Base-by-base conservation (phyloP, 2,329 filamentous ascomycete genomes). In the Thielaviopsis cerberus region DNA sequence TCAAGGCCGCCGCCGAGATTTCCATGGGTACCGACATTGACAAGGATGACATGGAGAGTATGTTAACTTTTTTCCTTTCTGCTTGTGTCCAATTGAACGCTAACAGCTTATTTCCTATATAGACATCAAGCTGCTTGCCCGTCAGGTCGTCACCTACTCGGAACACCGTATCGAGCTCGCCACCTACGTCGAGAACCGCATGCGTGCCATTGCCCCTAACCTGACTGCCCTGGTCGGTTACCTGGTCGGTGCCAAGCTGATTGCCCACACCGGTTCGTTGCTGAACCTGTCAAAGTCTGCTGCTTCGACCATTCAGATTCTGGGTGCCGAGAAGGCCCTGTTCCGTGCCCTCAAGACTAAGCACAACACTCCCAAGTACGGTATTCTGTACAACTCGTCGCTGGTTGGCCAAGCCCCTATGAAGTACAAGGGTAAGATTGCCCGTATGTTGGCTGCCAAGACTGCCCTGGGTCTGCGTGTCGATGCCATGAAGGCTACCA, bases 391-490 rank as follows among this genome's bases (percentile, higher is more conserved):
- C 74, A 86, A 94, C 72, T 86, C 87, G 54, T 92, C 88, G 26
- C 80, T 98, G 52, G 94, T 98, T 63, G 94, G 92, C 51, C 92
- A 98, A 74, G 92, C 92, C 27, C 94, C 88, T 22, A 92, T 92
- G 67, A 91, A 88, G 76, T 97, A 97, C 78, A 98, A 98, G 83
- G 92, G 92, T 66, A 98, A 98, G 78, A 95, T 98, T 68, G 92
- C 92, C 50, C 88, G 92, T 79, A 89, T 95, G 77, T 80, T 98
- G 62, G 86, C 92, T 54, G 86, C 91, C 64, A 97, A 97, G 78
- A 83, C 91, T 53, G 88, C 92, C 25, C 81, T 98, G 55, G 90
- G 90, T 76, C 77, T 96, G 54, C 89, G 92, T 73, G 86, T 95
- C 54, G 92, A 98, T 71, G 88, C 92, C 26, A 62, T 63, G 30